Conservation (phyloP, 1,284 basidiomycete species). For the Malassezia brasiliensis region DNA sequence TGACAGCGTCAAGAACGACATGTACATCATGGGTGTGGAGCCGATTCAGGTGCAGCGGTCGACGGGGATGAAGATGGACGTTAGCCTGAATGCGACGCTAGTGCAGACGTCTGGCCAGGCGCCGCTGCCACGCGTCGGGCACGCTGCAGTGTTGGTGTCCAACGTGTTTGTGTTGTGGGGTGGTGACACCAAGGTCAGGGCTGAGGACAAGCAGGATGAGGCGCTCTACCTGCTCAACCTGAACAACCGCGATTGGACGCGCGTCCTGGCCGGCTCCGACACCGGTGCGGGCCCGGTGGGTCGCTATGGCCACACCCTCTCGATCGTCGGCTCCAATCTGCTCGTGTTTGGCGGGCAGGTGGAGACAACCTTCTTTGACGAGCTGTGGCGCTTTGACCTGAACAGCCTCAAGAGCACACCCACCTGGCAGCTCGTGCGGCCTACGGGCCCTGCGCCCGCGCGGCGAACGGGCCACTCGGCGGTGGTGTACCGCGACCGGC, state of each 20-base stretch:
- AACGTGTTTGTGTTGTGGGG: constrained; percentile 97
- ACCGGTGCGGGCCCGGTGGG: constrained; percentile 61
- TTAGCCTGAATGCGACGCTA: constrained; percentile 53
- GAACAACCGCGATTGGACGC: constrained; percentile 79
- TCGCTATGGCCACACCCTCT: constrained; percentile 88
- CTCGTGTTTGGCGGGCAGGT: constrained; percentile 95
- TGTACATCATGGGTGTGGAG: constrained; percentile 56
- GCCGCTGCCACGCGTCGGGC: constrained; percentile 82
- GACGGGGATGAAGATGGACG: constrained; percentile 32
- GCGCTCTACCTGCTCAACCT: constrained; percentile 90
- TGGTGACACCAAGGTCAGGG: constrained; percentile 72
- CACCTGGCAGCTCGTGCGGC: constrained; percentile 64
- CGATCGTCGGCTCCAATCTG: constrained; percentile 83
- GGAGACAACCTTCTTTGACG: constrained; percentile 72
- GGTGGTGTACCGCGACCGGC: constrained; percentile 71
- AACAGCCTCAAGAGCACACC: constrained; percentile 46
- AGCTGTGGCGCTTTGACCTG: constrained; percentile 93
- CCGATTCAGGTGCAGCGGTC: constrained; percentile 60
- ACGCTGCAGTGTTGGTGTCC: constrained; percentile 88
- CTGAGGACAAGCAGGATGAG: constrained; percentile 78
- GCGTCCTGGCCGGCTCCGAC: constrained; percentile 52
- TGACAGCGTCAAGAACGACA: constrained; percentile 82
- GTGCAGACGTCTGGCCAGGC: constrained; percentile 70
- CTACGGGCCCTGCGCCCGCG: constrained; percentile 62
- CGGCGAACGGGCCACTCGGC: constrained; percentile 86